A percentile compares a stretch with the other conserved stretches of the same genome.
Evolutionary conservation across 805 yeast species (phyloP).

Genomic region (Pichia paraexigua): DNA sequence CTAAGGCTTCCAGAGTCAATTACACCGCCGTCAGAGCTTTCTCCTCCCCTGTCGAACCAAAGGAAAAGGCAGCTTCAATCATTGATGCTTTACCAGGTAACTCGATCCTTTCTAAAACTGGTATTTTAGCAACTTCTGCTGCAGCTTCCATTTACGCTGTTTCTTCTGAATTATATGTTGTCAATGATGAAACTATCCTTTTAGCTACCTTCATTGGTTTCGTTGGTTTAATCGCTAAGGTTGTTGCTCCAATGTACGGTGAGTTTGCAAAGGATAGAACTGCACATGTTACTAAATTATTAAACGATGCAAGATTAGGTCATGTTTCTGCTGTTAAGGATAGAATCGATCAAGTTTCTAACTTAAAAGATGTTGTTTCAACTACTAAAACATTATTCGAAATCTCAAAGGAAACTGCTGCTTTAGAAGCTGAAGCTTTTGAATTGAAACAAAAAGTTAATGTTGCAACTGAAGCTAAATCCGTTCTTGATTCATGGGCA

Average conservation of each 20-base stretch:
- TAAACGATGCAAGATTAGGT: constrained; percentile 80
- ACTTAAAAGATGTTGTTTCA: constrained; percentile 84
- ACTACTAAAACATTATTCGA: constrained; percentile 90
- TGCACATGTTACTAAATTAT: constrained; percentile 41
- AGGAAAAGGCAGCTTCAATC: constrained; percentile 82
- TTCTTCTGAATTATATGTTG: constrained; percentile 84
- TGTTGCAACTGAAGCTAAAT: constrained; percentile 83
- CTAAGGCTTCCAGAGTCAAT: constrained; percentile 29
- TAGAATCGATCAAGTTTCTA: constrained; percentile 82
- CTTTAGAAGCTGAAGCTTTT: constrained; percentile 89
- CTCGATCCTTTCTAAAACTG: constrained; percentile 82
- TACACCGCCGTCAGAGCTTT: constrained; percentile 55
- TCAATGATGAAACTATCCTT: constrained; percentile 90
- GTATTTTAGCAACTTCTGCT: constrained; percentile 87
- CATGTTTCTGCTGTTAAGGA: constrained; percentile 90
- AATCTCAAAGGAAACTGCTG: constrained; percentile 93
- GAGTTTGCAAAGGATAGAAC: constrained; percentile 87
- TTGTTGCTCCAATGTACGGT: constrained; percentile 89
- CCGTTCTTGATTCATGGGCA: constrained; percentile 97
- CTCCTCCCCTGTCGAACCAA: constrained; percentile 71
- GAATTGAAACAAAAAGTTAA: constrained; percentile 88
- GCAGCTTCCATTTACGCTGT: constrained; percentile 94
- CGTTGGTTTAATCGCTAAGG: constrained; percentile 68
- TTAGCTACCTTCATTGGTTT: constrained; percentile 75
- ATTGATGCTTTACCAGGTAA: constrained; percentile 92